Base-by-base conservation (phyloP, 208 protist species). In the Acanthamoeba triangularis region DNA sequence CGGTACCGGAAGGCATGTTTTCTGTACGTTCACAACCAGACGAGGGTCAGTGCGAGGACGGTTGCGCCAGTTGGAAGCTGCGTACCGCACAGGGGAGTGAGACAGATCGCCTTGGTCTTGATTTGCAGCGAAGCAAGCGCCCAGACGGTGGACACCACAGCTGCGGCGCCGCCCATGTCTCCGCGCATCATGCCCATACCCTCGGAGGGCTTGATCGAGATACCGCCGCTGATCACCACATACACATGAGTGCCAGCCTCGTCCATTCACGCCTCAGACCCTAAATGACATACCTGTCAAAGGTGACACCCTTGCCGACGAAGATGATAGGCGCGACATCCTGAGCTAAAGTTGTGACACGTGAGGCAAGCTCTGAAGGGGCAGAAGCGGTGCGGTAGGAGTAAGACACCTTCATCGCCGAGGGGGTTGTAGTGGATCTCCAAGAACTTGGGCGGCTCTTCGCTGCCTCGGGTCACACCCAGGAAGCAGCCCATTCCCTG, bases 121-220 rank as follows among this genome's bases (percentile, higher is more conserved):
- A 97, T 18, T 23, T 69, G 54, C 0, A 97, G 54, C 25, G 18
- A 44, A 16, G 91, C 95, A 37, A 96, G 30, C 35, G 76, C 97
- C 56, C 35, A 90, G 7, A 97, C 30, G 23, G 96, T 16, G 41
- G 82, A 72, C 5, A 97, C 72, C 0, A 97, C 96, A 4, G 52
- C 54, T 11, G 97, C 97, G 30, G 96, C 97, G 54, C 97, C 97
- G 37, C 96, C 96, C 97, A 98, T 98, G 67, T 98, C 97, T 35
- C 95, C 97, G n/a, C 87, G 88, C 97, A 98, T 98, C 63, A 96
- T 44, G 67, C 90, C 97, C 97, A 98, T 98, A 28, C 54, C 35
- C 0, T 90, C 91, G 16, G 90, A 93, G 59, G 97, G 97, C 59
- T 98, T 98, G 93, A 98, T 97, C 35, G 82, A 96, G 88, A 97